Evolutionary conservation across 108 stramenopile species (phyloP).

Genomic region (Stephanodiscus triporus): DNA sequence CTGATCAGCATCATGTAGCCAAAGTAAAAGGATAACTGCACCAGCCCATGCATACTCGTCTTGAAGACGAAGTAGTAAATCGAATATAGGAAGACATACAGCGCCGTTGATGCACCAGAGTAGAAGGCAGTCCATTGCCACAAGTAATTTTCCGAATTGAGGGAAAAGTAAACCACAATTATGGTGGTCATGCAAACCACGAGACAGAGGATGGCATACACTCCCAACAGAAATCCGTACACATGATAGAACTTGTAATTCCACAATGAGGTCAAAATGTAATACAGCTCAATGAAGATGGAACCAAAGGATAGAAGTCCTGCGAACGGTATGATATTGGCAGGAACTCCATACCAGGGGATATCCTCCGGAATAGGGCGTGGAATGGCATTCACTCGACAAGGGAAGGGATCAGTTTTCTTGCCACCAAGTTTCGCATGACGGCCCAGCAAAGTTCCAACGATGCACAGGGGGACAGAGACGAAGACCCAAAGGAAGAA

Average conservation of each 20-base stretch:
- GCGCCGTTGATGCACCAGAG: constrained; percentile 88
- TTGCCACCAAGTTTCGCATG: constrained; percentile 72
- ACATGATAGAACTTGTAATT: constrained; percentile 99
- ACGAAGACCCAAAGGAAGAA: constrained; percentile 94
- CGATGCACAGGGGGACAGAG: constrained; percentile 90
- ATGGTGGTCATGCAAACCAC: constrained; percentile 97
- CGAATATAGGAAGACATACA: constrained; percentile 97
- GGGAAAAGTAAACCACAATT: constrained; percentile 95
- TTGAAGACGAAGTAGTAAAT: constrained; percentile 97
- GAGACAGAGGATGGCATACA: constrained; percentile 92
- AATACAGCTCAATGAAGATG: constrained; percentile 98
- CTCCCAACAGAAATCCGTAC: constrained; percentile 96
- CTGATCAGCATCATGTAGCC: constrained; percentile 91
- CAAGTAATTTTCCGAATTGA: constrained; percentile 97
- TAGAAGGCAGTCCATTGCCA: constrained; percentile 99
- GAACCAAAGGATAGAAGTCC: constrained; percentile 95
- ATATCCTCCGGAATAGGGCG: constrained; percentile 93
- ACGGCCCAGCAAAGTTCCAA: constrained; percentile 93
- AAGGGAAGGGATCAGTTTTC: constrained; percentile 79
- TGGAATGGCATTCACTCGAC: constrained; percentile 97
- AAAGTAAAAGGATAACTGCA: constrained; percentile 95
- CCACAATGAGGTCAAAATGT: constrained; percentile 93
- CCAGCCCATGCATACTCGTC: constrained; percentile 95
- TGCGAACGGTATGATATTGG: constrained; percentile 83
- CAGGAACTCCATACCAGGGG: constrained; percentile 93